Evolutionary conservation across 768 basidiomycete species (phyloP).

Genomic region (Phanerodontia chrysosporium): DNA sequence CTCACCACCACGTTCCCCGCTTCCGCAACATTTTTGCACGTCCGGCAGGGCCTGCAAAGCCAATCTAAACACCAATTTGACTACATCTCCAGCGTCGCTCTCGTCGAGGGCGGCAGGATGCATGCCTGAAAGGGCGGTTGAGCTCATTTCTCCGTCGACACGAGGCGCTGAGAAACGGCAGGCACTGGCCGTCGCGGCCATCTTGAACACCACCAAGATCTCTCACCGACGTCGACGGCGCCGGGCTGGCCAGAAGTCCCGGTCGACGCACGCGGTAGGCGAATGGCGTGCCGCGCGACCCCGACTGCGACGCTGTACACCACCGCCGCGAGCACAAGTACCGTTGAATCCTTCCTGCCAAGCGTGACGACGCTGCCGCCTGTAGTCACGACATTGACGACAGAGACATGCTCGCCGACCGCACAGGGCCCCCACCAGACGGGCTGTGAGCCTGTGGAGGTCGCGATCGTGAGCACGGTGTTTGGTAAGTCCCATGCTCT

Average conservation of each 20-base stretch:
- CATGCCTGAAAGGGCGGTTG: background rate
- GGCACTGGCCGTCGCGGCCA: background rate
- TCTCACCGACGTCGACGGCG: constrained; percentile 5
- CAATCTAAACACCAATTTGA: background rate
- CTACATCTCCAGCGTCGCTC: background rate
- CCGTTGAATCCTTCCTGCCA: constrained; percentile 34
- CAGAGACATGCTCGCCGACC: constrained; percentile 27
- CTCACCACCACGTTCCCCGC: background rate
- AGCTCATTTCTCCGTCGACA: constrained; percentile 3
- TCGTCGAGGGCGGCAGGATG: constrained; percentile 3
- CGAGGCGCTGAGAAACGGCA: constrained; percentile 9
- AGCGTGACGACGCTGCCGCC: constrained; percentile 29
- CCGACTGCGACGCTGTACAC: constrained; percentile 42
- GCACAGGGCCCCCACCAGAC: constrained; percentile 21
- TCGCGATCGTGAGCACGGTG: constrained; percentile 29
- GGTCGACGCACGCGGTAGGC: background rate
- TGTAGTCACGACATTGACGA: constrained; percentile 30
- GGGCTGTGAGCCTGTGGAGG: constrained; percentile 26
- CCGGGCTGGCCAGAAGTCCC: background rate
- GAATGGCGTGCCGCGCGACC: constrained; percentile 36
- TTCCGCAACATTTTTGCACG: background rate
- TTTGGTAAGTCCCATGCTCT: constrained; percentile 26
- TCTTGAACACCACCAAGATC: background rate
- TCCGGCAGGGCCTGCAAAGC: background rate
- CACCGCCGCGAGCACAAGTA: constrained; percentile 30